Base-by-base conservation (phyloP, 2,329 filamentous ascomycete genomes). In the Trichoderma polysporum region DNA sequence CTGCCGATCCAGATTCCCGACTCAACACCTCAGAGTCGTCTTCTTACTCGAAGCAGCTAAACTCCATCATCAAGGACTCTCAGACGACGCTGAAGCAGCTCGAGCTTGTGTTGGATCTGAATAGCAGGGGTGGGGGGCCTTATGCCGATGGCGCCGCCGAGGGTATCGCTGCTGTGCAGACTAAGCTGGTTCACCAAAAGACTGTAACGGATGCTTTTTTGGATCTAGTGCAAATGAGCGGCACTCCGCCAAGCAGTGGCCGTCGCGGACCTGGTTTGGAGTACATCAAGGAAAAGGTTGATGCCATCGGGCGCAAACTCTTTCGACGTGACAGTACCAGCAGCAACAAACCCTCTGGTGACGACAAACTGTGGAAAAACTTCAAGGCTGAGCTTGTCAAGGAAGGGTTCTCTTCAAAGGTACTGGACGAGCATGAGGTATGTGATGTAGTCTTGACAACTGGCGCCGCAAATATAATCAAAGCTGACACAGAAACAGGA, bases 201-300 rank as follows among this genome's bases (percentile, higher is more conserved):
- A 79, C 81, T 5, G 83, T 79, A 45, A 80, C 89, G 54, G 83
- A 85, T 63, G 77, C 82, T 71, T 86, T 89, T 68, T 79, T 89
- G 19, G 83, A 88, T 70, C 84, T 83, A 0, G 80, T 89, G 19
- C 85, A 88, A 73, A 73, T 86, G 50, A 81, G 84, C 63, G 81
- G 84, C 66, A 81, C 82, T 66, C 79, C 80, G 0, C 76, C 78
- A 19, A 83, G 80, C 47, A 68, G 69, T 73, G 31, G 61, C 10
- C 79, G 71, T 69, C 76, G 67, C 71, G 72, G 68, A 37, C 70
- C 78, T 19, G 77, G 81, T 27, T 76, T 88, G 37, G 84, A 88
- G 66, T 73, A 74, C 8, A 87, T 89, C 72, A 85, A 87, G 74
- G 83, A 86, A 73, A 87, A 88, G 71, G 84, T 89, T 35, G 86